Conservation (phyloP, 179 eudicot genomes). For the Carnegiea gigantea region DNA sequence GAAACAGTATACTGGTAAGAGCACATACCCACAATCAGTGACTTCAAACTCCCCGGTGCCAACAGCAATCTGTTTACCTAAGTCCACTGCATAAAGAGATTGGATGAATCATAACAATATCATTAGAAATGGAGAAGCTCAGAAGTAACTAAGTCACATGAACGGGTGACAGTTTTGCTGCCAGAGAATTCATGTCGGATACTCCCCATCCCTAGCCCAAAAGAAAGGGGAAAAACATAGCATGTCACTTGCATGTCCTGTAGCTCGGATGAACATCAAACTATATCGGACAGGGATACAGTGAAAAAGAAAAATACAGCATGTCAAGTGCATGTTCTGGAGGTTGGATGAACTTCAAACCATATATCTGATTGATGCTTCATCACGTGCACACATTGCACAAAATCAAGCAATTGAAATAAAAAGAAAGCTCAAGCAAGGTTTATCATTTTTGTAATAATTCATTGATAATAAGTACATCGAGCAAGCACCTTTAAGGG, state of each 20-base stretch:
- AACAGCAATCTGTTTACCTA: slow-evolving; percentile 9
- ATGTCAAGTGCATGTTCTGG: not conserved
- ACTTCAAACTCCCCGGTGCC: slow-evolving; percentile 11
- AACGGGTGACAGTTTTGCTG: not conserved
- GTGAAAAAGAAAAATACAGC: not conserved
- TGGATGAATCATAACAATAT: not conserved
- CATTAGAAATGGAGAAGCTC: not conserved
- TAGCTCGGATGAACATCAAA: no score
- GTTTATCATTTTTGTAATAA: not conserved
- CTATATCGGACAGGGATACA: not conserved
- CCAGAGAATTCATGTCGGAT: not conserved
- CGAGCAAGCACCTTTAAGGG: slow-evolving; percentile 58
- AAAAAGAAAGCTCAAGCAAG: not conserved
- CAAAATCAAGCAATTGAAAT: not conserved
- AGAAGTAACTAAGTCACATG: not conserved
- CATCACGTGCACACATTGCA: not conserved
- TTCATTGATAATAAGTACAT: not conserved
- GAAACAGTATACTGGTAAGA: not conserved
- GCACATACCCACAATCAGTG: slow-evolving; percentile 9
- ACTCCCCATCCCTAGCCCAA: not conserved
- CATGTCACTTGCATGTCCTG: no score
- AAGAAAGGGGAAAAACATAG: not conserved
- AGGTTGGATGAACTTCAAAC: not conserved
- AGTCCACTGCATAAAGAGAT: slow-evolving; percentile 9
- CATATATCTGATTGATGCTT: not conserved